Percentiles rank a stretch among this genome's conserved stretches.
Evolutionary conservation across 2,329 filamentous ascomycete species (phyloP).

Genomic region (Monosporascus ibericus): DNA sequence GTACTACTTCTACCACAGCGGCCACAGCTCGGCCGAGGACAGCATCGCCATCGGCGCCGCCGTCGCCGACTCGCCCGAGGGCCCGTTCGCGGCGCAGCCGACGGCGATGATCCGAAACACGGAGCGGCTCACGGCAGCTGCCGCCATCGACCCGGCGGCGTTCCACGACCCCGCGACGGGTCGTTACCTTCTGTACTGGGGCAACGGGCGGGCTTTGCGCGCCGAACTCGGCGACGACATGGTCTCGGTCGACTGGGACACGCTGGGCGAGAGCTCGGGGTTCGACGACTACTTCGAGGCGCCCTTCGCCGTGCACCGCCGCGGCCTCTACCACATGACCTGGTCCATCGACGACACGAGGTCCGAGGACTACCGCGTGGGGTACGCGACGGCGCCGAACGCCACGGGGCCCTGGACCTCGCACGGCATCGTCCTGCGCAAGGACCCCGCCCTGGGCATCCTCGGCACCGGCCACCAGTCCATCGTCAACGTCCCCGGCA

Average conservation of each 20-base stretch:
- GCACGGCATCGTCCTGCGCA: conserved; percentile 34
- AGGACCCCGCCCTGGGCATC: conserved; percentile 33
- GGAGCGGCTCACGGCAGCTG: conserved; percentile 20
- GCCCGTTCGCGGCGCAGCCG: conserved; percentile 49
- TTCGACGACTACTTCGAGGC: conserved; percentile 36
- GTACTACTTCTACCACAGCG: conserved; percentile 57
- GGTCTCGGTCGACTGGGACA: conserved; percentile 31
- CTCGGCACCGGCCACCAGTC: conserved; percentile 38
- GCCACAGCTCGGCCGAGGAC: conserved; percentile 43
- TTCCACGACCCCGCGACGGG: conserved; percentile 54
- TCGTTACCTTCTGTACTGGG: conserved; percentile 56
- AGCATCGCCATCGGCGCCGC: conserved; percentile 56
- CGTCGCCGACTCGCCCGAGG: conserved; percentile 46
- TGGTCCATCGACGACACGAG: conserved; percentile 40
- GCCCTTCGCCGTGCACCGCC: conserved; percentile 34
- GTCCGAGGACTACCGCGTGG: conserved; percentile 37
- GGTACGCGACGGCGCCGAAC: conserved; percentile 33
- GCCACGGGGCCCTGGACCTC: conserved; percentile 36
- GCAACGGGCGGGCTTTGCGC: conserved; percentile 35
- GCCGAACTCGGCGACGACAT: conserved; percentile 38
- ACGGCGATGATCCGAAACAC: conserved; percentile 50
- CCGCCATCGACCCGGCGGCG: conserved; percentile 53
- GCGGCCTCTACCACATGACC: conserved; percentile 38
- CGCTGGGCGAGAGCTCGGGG: conserved; percentile 25
- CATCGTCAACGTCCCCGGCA: conserved; percentile 36